phyloP scores from a whole-genome alignment of 306 rosid genomes.

The Vigna nakashimae region DNA sequence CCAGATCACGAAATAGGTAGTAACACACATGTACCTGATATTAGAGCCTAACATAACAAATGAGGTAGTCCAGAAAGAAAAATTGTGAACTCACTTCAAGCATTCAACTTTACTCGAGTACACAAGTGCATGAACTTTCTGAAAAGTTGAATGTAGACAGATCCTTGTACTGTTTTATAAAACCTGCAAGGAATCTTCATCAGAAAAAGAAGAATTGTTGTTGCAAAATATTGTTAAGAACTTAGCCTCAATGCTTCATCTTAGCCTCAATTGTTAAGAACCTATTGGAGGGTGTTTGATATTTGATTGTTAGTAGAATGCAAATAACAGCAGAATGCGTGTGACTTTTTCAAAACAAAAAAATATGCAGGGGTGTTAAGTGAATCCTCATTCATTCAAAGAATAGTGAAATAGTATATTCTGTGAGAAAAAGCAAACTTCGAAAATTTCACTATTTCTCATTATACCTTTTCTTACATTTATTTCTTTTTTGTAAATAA shows the following conservation, averaged over 20 bases:
- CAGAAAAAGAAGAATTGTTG: background rate
- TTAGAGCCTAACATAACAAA: conserved; percentile 4
- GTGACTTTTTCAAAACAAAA: background rate
- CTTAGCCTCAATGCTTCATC: background rate
- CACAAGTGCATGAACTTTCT: background rate
- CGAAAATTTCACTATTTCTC: too few species aligned
- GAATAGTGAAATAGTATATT: background rate
- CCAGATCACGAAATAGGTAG: background rate
- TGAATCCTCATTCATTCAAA: background rate
- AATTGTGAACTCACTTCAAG: background rate
- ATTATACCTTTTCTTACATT: too few species aligned
- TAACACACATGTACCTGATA: background rate
- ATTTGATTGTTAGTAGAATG: background rate
- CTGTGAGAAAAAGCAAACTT: too few species aligned
- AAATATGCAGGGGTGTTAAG: too few species aligned
- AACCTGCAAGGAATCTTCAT: conserved; percentile 3
- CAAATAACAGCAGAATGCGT: background rate
- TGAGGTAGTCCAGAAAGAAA: background rate
- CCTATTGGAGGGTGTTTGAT: background rate
- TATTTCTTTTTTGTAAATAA: too few species aligned
- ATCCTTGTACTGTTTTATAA: background rate
- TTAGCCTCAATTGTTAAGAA: too few species aligned
- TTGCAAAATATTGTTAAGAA: background rate
- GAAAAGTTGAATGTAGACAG: background rate
- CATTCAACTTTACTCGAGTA: conserved; percentile 8